These are phyloP conservation scores for Candolleomyces aberdarensis DNA, from an alignment of 768 basidiomycete genomes.

Conservation along the genomic window DNA sequence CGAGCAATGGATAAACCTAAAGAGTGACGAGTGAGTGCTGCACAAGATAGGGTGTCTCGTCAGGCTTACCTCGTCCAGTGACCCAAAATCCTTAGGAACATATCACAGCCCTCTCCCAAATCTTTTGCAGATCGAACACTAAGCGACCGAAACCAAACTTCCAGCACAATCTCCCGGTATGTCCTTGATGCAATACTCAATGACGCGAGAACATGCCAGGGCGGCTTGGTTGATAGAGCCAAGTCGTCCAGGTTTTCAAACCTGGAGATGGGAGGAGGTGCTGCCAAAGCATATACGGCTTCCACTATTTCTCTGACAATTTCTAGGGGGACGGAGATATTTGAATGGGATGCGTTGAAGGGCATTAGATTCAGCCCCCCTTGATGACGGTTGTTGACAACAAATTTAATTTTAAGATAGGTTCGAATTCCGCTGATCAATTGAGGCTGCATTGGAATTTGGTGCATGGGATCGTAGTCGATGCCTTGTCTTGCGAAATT, in stretches of 20 bases:
- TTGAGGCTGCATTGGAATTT: too few relatives aligned
- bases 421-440: too few relatives aligned
- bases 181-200: slow-evolving; percentile 3
- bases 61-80: slow-evolving; percentile 2
- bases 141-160: slow-evolving; percentile 5
- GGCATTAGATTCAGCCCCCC: too few relatives aligned
- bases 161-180: slow-evolving; percentile 5
- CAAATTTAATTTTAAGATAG: too few relatives aligned
- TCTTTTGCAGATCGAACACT: slow-evolving; percentile 1
- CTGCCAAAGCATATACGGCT: not conserved
- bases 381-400: too few relatives aligned
- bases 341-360: not conserved
- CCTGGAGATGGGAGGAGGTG: slow-evolving; percentile 11
- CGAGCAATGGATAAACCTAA: not conserved
- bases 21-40: not conserved
- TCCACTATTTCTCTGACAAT: slow-evolving; percentile 31
- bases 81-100: not conserved
- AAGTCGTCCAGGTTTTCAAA: not conserved
- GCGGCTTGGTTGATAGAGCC: not conserved
- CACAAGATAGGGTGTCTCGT: not conserved
- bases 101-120: not conserved
- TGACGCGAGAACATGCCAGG: not conserved
- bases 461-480: too few relatives aligned
- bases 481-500: too few relatives aligned
- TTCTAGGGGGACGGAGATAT: slow-evolving; percentile 25